Evolutionary conservation across 2,329 filamentous ascomycete genomes (phyloP), one percentile per base, ranked within the genome.

Genomic region (Xylaria arbuscula): DNA sequence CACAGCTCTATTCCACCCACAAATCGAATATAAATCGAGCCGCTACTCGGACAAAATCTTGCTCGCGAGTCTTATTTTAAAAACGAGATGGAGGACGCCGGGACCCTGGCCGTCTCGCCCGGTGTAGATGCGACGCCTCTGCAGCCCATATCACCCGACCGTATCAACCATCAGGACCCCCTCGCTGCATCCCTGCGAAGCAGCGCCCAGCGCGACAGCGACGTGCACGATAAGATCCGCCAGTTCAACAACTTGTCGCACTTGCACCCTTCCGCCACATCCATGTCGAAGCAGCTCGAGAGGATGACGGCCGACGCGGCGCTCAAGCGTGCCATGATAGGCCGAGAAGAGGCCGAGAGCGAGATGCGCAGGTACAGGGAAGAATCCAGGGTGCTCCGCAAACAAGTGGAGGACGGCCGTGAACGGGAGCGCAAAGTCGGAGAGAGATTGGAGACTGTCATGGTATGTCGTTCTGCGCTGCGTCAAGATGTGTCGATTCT

Each of bases 331-430:
- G 89, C 89, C 70, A 88, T 90, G 83, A 77, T 91, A 56, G 90
- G 89, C 15, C 85, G 90, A 51, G 91, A 94, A 76, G 90, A 92
- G 80, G 89, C 90, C 13, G 91, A 93, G 80, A 82, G 81, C n/a
- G 90, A 93, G 74, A 85, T 89, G 81, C 85, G 87, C 70, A 85
- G 85, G 50, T 86, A 88, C 74, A 85, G 86, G 68, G 89, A 92
- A 9, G 91, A 93, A 76, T 80, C 81, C 22, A 82, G 84, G 66
- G 75, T 79, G 50, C 77, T 92, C 68, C 84, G 84, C 66, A 86
- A 83, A 69, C 86, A 90, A 62, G 71, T 89, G 15, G 89, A 92
- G 5, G 90, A 93, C 69, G 86, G 88, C 11, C 87, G 85, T 65
- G 88, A 91, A 64, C 82, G 90, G 45, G 90, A 93, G 78, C 83